Evolutionary conservation across 2,329 filamentous ascomycete genomes (phyloP).

Genomic region (Lasiodiplodia gonubiensis): DNA sequence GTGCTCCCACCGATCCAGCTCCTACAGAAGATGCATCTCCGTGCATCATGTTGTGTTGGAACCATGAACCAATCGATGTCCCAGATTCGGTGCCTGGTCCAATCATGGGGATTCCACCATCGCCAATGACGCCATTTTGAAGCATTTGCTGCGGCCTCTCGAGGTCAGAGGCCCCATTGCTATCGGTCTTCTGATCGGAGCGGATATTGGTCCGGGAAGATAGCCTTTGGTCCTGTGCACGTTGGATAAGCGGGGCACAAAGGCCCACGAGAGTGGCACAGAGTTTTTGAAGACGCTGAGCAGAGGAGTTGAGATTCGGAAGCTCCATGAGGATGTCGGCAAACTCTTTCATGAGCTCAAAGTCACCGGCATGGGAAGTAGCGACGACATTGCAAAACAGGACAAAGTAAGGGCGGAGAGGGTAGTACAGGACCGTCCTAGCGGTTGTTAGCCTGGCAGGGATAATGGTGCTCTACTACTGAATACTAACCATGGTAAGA

Average conservation of each 20-base stretch:
- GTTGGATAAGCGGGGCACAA: constrained; percentile 39
- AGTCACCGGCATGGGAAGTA: constrained; percentile 40
- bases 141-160: not conserved
- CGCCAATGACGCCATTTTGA: not conserved
- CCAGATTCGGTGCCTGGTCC: not conserved
- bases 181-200: not conserved
- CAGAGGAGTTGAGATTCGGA: constrained; percentile 40
- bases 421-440: constrained; percentile 44
- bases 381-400: constrained; percentile 47
- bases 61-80: not conserved
- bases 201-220: not conserved
- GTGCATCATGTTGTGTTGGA: constrained; percentile 1
- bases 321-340: constrained; percentile 38
- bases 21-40: not conserved
- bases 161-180: not conserved
- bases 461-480: not conserved
- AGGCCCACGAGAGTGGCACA: constrained; percentile 40
- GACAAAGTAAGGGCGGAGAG: constrained; percentile 43
- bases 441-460: not conserved
- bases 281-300: constrained; percentile 38
- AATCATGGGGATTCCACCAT: not conserved
- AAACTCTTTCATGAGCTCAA: constrained; percentile 40
- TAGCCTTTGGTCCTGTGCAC: constrained; percentile 24
- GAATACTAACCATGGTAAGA: constrained; percentile 34
- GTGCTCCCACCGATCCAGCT: not conserved